phyloP scores from a whole-genome alignment of 2,329 filamentous ascomycete genomes.

The Myriangium duriaei region DNA sequence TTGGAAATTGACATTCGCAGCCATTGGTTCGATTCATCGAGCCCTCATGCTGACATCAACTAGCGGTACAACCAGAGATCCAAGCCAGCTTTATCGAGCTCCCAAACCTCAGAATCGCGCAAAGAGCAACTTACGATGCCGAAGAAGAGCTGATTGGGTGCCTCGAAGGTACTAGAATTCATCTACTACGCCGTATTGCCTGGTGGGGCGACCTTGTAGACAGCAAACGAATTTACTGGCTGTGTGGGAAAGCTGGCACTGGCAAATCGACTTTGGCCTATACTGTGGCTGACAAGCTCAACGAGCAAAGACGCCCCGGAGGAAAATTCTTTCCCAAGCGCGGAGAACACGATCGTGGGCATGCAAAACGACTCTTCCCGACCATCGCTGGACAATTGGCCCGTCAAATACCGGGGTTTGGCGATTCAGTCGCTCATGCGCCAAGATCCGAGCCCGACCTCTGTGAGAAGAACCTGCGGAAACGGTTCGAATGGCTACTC shows the following conservation, averaged over 20 bases:
- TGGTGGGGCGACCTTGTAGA: not conserved
- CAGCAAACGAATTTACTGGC: conserved; percentile 19
- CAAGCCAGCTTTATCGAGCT: no score
- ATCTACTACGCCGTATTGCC: not conserved
- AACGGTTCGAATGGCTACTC: not conserved
- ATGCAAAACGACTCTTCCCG: not conserved
- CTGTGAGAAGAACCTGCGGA: not conserved
- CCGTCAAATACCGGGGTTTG: not conserved
- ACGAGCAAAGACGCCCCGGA: conserved; percentile 4
- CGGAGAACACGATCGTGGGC: conserved; percentile 6
- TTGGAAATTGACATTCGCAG: no score
- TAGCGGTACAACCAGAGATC: no score
- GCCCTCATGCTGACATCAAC: no score
- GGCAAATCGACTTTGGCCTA: conserved; percentile 24
- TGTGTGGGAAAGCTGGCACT: conserved; percentile 22
- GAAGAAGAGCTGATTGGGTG: no score
- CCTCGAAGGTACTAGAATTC: not conserved
- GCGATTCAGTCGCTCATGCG: not conserved
- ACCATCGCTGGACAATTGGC: not conserved
- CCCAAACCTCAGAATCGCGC: no score
- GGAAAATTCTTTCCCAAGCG: conserved; percentile 16
- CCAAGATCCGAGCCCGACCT: not conserved
- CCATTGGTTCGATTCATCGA: no score
- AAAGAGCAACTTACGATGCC: no score
- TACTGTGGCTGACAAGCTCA: conserved; percentile 17